Percentiles rank a stretch among this genome's conserved stretches.
phyloP scores from a whole-genome alignment of 2,329 filamentous ascomycete genomes.

The Tricladium varicosporioides region DNA sequence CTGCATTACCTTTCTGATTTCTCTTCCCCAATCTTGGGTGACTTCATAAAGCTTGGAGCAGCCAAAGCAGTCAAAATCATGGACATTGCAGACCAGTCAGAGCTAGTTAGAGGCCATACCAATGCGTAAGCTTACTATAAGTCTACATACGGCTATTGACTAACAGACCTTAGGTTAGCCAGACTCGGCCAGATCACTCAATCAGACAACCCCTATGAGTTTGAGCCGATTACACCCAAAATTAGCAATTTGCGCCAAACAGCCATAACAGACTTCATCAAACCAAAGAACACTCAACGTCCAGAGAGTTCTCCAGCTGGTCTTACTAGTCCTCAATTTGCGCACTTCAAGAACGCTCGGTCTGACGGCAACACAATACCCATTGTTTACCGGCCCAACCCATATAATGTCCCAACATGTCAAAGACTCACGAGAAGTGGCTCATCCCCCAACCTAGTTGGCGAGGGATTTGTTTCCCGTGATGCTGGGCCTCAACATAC shows the following conservation, averaged over 20 bases:
- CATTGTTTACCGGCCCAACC: conserved; percentile 5
- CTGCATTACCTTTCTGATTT: conserved; percentile 11
- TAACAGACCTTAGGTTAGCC: conserved; percentile 5
- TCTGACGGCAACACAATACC: conserved; percentile 19
- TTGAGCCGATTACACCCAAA: conserved; percentile 28
- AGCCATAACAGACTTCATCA: conserved; percentile 27
- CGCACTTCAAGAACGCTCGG: conserved; percentile 25
- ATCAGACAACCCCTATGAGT: conserved; percentile 24
- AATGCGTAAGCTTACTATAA: no score
- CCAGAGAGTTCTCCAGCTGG: conserved; percentile 7
- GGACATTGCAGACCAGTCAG: neutral
- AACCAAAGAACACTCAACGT: neutral
- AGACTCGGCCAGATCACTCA: conserved; percentile 2
- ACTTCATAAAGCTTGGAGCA: conserved; percentile 25
- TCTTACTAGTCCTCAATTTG: conserved; percentile 12
- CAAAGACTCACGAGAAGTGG: conserved; percentile 21
- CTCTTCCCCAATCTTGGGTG: conserved; percentile 25
- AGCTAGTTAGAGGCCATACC: no score
- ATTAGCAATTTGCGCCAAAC: conserved; percentile 19
- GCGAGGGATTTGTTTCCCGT: neutral
- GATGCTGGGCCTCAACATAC: neutral
- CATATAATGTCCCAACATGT: neutral
- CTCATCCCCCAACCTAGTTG: conserved; percentile 19
- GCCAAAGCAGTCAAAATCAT: neutral
- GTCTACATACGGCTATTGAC: neutral